These are phyloP conservation scores for Pichia sp. DNA, from an alignment of 1,139 yeast species.

Conservation along the genomic window DNA sequence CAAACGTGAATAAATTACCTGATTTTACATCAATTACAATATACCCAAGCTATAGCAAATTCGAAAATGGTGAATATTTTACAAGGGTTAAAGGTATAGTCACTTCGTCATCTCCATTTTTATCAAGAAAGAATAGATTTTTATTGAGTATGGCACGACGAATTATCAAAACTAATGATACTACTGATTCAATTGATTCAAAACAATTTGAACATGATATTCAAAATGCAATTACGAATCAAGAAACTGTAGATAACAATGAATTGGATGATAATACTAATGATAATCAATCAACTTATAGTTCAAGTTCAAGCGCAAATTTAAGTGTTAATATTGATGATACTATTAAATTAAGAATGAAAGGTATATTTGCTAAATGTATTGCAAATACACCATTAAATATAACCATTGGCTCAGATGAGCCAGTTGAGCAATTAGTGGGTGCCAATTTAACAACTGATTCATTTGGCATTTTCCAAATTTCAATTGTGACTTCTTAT, in stretches of 20 bases:
- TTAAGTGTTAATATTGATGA: slow-evolving; percentile 28
- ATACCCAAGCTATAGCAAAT: slow-evolving; percentile 23
- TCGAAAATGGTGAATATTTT: slow-evolving; percentile 27
- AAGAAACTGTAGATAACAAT: slow-evolving; percentile 14
- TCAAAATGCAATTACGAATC: slow-evolving; percentile 25
- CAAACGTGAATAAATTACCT: slow-evolving; percentile 17
- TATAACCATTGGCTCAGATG: slow-evolving; percentile 45
- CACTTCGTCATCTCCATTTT: slow-evolving; percentile 55
- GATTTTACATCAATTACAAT: slow-evolving; percentile 23
- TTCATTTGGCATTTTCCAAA: slow-evolving; percentile 51
- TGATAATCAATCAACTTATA: slow-evolving; percentile 17
- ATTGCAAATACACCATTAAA: slow-evolving; percentile 48
- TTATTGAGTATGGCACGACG: slow-evolving; percentile 65
- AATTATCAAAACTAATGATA: slow-evolving; percentile 41
- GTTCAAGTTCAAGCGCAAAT: slow-evolving; percentile 13
- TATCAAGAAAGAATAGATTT: slow-evolving; percentile 64
- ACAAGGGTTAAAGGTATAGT: slow-evolving; percentile 73
- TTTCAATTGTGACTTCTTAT: slow-evolving; percentile 44
- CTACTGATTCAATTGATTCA: slow-evolving; percentile 25
- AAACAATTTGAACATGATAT: slow-evolving; percentile 32
- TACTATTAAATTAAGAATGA: slow-evolving; percentile 47
- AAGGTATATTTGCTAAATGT: slow-evolving; percentile 54
- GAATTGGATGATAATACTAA: slow-evolving; percentile 13
- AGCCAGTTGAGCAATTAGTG: slow-evolving; percentile 26
- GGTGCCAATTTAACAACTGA: slow-evolving; percentile 41